These are phyloP conservation scores for Aspergillus egyptiacus DNA, from an alignment of 495 filamentous ascomycete genomes.

Conservation along the genomic window DNA sequence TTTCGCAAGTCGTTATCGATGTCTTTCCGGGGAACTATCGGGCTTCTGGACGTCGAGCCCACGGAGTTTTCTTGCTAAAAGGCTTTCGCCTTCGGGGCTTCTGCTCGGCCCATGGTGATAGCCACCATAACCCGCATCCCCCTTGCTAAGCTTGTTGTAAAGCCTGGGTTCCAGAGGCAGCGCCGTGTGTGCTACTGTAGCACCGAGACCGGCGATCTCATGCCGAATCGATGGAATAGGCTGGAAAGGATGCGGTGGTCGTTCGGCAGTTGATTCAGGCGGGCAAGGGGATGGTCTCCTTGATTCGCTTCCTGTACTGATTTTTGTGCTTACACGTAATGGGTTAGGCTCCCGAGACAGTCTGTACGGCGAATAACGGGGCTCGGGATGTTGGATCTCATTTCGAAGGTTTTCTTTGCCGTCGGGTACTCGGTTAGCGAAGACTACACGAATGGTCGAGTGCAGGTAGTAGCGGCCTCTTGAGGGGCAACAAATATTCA, in stretches of 20 bases:
- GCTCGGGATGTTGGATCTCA: slow-evolving; percentile 85
- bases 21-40: slow-evolving; percentile 1
- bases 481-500: slow-evolving; percentile 87
- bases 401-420: slow-evolving; percentile 91
- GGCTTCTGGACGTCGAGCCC: slow-evolving; percentile 42
- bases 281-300: slow-evolving; percentile 34
- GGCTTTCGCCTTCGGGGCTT: slow-evolving; percentile 46
- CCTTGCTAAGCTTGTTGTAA: slow-evolving; percentile 64
- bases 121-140: slow-evolving; percentile 60
- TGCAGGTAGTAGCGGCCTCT: slow-evolving; percentile 85
- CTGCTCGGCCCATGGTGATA: slow-evolving; percentile 40
- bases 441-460: slow-evolving; percentile 89
- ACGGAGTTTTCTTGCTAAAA: slow-evolving; percentile 50
- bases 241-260: slow-evolving; percentile 17
- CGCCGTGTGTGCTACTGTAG: background rate
- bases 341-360: slow-evolving; percentile 45
- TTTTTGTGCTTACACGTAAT: slow-evolving; percentile 26
- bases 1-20: background rate
- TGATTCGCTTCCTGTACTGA: slow-evolving; percentile 50
- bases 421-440: slow-evolving; percentile 95
- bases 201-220: slow-evolving; percentile 21
- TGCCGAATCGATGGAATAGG: slow-evolving; percentile 20
- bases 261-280: slow-evolving; percentile 5
- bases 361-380: slow-evolving; percentile 81
- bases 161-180: slow-evolving; percentile 20